Evolutionary conservation across 2,329 filamentous ascomycete species (phyloP).

Genomic region (Zymoseptoria crescenta): DNA sequence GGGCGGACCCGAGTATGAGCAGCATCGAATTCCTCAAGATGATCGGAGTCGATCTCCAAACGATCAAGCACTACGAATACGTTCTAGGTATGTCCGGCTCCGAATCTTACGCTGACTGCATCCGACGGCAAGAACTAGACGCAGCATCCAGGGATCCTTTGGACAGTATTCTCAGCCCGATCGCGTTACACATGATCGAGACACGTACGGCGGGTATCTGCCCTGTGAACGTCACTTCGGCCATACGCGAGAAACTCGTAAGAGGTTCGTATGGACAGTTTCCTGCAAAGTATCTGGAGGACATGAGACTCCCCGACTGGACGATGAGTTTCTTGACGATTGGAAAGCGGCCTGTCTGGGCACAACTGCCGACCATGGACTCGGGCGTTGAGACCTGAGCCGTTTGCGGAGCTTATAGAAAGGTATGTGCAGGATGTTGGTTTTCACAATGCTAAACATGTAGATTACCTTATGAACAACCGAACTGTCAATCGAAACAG

Average conservation of each 20-base stretch:
- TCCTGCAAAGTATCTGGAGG: neutral
- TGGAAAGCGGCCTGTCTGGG: neutral
- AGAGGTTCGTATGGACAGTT: neutral
- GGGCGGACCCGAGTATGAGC: neutral
- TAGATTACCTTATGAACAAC: no score
- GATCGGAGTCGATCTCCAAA: neutral
- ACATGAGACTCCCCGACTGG: neutral
- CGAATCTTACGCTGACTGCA: neutral
- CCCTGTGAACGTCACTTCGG: neutral
- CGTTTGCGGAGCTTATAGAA: neutral
- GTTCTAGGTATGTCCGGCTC: neutral
- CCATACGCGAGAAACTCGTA: neutral
- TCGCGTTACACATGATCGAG: neutral
- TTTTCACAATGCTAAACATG: no score
- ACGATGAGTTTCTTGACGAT: neutral
- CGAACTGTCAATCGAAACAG: neutral
- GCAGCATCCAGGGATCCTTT: neutral
- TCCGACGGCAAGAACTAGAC: neutral
- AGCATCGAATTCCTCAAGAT: slow-evolving; percentile 5
- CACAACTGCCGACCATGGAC: neutral
- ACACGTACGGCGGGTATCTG: neutral
- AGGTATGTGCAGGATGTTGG: no score
- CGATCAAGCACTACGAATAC: slow-evolving; percentile 9
- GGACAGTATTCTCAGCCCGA: neutral
- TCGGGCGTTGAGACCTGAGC: neutral